Conservation (phyloP, 2,329 filamentous ascomycete species). For the Seiridium unicorne region DNA sequence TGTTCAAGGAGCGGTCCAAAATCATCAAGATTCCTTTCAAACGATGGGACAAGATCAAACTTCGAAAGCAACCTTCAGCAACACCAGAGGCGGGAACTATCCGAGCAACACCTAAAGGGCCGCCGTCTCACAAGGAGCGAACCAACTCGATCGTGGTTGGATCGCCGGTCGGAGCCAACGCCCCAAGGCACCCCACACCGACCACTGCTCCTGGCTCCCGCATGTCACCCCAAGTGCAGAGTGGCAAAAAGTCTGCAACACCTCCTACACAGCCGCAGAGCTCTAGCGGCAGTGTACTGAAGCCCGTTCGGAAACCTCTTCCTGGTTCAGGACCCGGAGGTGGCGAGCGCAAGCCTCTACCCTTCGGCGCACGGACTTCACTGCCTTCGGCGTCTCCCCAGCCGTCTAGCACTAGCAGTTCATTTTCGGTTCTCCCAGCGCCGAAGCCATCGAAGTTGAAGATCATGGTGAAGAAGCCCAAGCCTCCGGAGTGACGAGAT, state of each 20-base stretch:
- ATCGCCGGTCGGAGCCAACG: not conserved
- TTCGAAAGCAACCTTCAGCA: conserved; percentile 7
- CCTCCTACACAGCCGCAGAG: conserved; percentile 8
- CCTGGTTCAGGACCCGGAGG: not conserved
- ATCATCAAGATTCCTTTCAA: conserved; percentile 26
- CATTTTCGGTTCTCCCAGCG: conserved; percentile 7
- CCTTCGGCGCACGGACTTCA: conserved; percentile 13
- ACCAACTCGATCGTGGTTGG: conserved; percentile 1
- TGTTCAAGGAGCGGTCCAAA: conserved; percentile 18
- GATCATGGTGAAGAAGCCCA: conserved; percentile 26
- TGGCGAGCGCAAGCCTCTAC: conserved; percentile 16
- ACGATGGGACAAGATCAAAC: conserved; percentile 22
- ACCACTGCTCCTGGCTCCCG: not conserved
- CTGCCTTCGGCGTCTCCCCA: conserved; percentile 8
- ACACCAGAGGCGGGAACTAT: conserved; percentile 21
- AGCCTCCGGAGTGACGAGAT: conserved; percentile 2
- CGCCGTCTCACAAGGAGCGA: conserved; percentile 14
- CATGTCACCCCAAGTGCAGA: conserved; percentile 10
- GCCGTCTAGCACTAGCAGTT: conserved; percentile 11
- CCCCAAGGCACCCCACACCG: not conserved
- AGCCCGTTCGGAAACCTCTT: conserved; percentile 8
- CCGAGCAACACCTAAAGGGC: conserved; percentile 25
- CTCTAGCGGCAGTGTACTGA: conserved; percentile 10
- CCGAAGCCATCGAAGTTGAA: conserved; percentile 22
- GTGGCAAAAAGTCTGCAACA: conserved; percentile 7